Conservation (phyloP, 1,284 basidiomycete species). For the Lignosus rhinocerotis region DNA sequence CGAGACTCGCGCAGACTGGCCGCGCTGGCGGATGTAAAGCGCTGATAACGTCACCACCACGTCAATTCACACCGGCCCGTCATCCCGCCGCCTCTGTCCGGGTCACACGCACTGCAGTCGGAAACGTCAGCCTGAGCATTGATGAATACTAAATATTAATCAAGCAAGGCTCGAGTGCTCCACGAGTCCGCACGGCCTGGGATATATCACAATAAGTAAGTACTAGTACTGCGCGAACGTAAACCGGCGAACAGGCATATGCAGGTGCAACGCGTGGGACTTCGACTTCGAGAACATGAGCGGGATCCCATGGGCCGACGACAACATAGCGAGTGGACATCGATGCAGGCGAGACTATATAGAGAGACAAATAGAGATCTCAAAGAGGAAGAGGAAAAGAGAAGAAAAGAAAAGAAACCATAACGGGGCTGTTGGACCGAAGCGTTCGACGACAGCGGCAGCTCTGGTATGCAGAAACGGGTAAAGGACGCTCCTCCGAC, state of each 20-base stretch:
- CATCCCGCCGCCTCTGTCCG: background rate
- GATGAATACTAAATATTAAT: too few species aligned
- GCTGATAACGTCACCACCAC: background rate
- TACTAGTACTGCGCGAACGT: too few species aligned
- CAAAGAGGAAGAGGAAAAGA: background rate
- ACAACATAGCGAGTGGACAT: background rate
- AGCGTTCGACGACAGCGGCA: slow-evolving; percentile 21
- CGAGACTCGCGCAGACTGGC: slow-evolving; percentile 4
- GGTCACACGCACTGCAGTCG: too few species aligned
- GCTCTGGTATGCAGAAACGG: background rate
- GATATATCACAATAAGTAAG: too few species aligned
- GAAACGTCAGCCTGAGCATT: too few species aligned
- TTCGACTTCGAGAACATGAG: background rate
- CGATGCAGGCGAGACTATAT: background rate
- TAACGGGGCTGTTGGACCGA: background rate
- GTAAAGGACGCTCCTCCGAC: background rate
- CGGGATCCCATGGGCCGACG: background rate
- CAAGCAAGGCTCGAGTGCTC: too few species aligned
- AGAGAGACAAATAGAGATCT: background rate
- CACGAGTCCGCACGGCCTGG: too few species aligned
- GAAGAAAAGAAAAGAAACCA: background rate
- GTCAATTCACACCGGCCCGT: background rate
- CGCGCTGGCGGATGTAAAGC: slow-evolving; percentile 2
- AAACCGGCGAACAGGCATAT: too few species aligned
- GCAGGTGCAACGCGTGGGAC: background rate